Base-by-base conservation (phyloP, 2,329 filamentous ascomycete species). In the Botryosphaeria dothidea region DNA sequence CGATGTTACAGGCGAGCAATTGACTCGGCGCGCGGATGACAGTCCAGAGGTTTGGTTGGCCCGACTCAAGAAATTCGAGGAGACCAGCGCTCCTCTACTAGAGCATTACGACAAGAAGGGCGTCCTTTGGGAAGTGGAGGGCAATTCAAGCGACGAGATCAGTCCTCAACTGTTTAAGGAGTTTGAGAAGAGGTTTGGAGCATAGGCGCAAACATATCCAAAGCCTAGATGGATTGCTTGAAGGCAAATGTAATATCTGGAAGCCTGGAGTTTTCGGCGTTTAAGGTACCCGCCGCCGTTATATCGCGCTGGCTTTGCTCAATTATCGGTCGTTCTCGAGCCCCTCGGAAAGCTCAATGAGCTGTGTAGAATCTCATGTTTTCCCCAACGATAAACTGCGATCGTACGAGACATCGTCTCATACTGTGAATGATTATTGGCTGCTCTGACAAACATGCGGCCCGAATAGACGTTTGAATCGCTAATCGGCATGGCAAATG, bases 81-180 rank as follows among this genome's bases (percentile, higher is more conserved):
- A 97, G 77, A 94, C 90, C 3, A 97, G 91, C 76, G 85, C 88
- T 76, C 91, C 92, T 17, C 81, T 99, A 49, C 82, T 99, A 19
- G 91, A 96, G 70, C 92, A 97, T 79, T 99, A 99, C 74, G 90
- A 92, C 57, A 85, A 86, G 68, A 90, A 90, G 75, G 92, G 92
- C 9, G 89, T 97, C 13, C 80, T 99, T 41, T 92, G 91, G 86
- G 92, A 92, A 67, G 92, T 97, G 3, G 84, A 92, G 70, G 95
- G 95, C 23, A 87, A 93, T 79, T 94, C 88, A 76, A 97, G 93
- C 74, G 92, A 99, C 74, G 95, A 98, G 80, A 99, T 99, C 71
- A 93, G 86, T 62, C 95, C 95, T n/a, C 89, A 93, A 81, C 83
- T 99, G 29, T 91, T 92, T 73, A 80, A 83, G 8, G 93, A 97